These are phyloP conservation scores for Hexamita inflata DNA, from an alignment of 208 protist genomes.

Conservation along the genomic window DNA sequence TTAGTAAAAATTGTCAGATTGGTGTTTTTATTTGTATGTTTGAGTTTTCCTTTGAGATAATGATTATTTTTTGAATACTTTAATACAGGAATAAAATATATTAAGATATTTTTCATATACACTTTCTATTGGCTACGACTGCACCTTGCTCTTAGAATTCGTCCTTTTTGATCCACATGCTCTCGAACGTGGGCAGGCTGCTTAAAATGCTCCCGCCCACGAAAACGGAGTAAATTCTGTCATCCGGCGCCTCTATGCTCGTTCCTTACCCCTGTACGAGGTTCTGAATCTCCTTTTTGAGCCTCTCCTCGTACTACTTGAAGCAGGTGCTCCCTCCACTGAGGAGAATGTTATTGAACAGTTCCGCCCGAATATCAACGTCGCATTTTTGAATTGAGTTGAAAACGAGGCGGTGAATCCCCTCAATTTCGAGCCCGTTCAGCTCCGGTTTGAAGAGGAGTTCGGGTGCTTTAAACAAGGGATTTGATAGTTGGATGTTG, in stretches of 20 bases:
- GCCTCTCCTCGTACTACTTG: constrained; percentile 34
- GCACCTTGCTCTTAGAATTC: constrained; percentile 90
- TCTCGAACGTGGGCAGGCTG: constrained; percentile 78
- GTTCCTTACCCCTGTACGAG: constrained; percentile 56
- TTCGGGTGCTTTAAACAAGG: constrained; percentile 35
- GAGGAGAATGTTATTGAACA: constrained; percentile 80
- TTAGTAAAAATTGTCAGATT: too few relatives aligned
- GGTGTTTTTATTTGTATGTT: too few relatives aligned
- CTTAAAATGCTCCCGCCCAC: constrained; percentile 90
- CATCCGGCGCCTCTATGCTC: constrained; percentile 57
- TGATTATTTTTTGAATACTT: too few relatives aligned
- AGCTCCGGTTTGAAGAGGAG: constrained; percentile 36
- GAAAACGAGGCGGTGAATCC: constrained; percentile 29
- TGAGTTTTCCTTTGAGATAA: too few relatives aligned
- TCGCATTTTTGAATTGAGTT: constrained; percentile 50
- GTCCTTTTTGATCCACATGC: constrained; percentile 90
- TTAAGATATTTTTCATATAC: too few relatives aligned
- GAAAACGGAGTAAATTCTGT: constrained; percentile 83
- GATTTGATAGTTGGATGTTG: constrained; percentile 28
- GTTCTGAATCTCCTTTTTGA: constrained; percentile 40
- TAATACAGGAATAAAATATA: too few relatives aligned
- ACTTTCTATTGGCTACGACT: constrained; percentile 86
- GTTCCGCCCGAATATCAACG: constrained; percentile 72
- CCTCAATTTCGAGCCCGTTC: constrained; percentile 26
- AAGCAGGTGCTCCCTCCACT: constrained; percentile 85